Percentiles rank a stretch among this genome's conserved stretches.
Conservation (phyloP, 305 asterid species). For the Stenogyne calaminthoides region DNA sequence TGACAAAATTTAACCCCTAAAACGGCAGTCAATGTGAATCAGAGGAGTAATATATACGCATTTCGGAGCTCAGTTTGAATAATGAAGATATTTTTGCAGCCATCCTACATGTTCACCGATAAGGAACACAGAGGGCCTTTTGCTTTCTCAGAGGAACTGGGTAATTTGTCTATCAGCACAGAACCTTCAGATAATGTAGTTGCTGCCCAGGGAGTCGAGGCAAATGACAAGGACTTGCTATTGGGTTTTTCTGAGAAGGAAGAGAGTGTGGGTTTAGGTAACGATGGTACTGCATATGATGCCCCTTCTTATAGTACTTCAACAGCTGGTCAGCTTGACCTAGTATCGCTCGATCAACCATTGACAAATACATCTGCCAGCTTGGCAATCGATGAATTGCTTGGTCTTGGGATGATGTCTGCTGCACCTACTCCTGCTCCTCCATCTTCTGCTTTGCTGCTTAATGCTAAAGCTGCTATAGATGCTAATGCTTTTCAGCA, state of each 20-base stretch:
- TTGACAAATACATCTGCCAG: constrained; percentile 45
- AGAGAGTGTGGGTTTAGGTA: constrained; percentile 57
- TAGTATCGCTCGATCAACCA: constrained; percentile 71
- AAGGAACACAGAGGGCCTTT: constrained; percentile 96
- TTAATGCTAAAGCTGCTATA: constrained; percentile 71
- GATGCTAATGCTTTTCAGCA: constrained; percentile 91
- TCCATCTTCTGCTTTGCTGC: constrained; percentile 60
- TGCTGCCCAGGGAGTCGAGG: constrained; percentile 80
- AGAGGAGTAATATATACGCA: not conserved
- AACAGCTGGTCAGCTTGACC: constrained; percentile 57
- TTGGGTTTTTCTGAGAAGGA: constrained; percentile 82
- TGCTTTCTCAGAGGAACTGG: constrained; percentile 89
- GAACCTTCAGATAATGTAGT: constrained; percentile 60
- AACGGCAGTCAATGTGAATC: no score
- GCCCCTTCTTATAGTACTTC: constrained; percentile 72
- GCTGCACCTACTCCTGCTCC: constrained; percentile 49
- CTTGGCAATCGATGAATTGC: constrained; percentile 82
- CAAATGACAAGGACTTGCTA: constrained; percentile 87
- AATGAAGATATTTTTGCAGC: constrained; percentile 57
- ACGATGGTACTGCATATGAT: constrained; percentile 71
- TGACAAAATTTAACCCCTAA: no score
- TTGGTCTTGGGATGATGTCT: constrained; percentile 87
- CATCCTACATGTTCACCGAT: constrained; percentile 96
- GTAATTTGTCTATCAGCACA: constrained; percentile 61
- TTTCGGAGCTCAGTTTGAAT: constrained; percentile 18